A percentile compares a stretch with the other conserved stretches of the same genome.
Evolutionary conservation across 768 basidiomycete genomes (phyloP).

Genomic region (Rhodotorula kratochvilovae): DNA sequence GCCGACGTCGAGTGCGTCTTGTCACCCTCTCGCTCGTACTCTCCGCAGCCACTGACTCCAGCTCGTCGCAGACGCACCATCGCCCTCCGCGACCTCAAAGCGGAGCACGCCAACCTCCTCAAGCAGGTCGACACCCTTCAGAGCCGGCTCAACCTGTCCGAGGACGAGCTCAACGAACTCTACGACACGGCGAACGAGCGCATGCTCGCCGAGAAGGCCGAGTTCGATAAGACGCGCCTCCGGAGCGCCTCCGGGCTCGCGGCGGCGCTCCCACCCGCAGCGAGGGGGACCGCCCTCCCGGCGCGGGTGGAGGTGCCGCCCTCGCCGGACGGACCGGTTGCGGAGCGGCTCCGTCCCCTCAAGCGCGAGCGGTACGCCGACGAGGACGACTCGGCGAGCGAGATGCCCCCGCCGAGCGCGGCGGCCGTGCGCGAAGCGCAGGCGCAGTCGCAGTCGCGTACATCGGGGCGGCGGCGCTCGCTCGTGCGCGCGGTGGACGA

Average conservation of each 20-base stretch:
- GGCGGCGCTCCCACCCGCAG: not conserved
- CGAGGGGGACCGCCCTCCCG: not conserved
- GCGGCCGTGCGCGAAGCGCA: no score
- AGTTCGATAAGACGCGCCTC: not conserved
- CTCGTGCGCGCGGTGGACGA: no score
- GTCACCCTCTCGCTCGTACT: not conserved
- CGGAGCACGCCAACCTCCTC: not conserved
- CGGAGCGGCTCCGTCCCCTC: not conserved
- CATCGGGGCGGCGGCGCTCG: no score
- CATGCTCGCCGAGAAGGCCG: no score
- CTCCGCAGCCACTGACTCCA: no score
- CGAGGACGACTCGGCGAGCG: not conserved
- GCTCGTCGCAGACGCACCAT: not conserved
- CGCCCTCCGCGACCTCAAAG: not conserved
- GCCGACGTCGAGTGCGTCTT: not conserved
- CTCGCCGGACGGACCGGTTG: no score
- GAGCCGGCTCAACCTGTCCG: not conserved
- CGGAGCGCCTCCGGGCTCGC: no score
- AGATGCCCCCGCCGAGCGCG: not conserved
- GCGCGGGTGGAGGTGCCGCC: no score
- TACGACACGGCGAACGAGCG: not conserved
- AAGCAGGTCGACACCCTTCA: not conserved
- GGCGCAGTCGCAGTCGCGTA: no score
- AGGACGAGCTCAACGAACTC: not conserved
- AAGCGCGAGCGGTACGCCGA: not conserved